phyloP scores from a whole-genome alignment of 805 yeast species.

The Maudiozyma serrabonitensis region DNA sequence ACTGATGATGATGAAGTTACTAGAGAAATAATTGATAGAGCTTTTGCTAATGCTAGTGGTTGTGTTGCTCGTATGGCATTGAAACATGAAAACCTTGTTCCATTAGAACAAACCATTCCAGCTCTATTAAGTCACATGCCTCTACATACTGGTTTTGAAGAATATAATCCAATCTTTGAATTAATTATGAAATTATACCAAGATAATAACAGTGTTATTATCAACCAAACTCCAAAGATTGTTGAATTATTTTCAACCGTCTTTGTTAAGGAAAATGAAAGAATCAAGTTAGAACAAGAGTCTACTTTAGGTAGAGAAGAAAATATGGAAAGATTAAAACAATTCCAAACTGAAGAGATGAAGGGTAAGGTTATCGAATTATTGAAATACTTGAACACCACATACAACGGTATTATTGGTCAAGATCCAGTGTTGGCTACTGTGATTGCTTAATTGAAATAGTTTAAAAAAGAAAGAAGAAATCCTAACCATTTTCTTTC shows the following conservation, averaged over 20 bases:
- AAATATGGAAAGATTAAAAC: conserved; percentile 65
- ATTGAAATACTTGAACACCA: conserved; percentile 60
- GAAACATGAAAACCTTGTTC: conserved; percentile 62
- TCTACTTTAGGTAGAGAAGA: conserved; percentile 83
- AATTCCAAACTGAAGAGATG: conserved; percentile 62
- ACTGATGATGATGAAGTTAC: conserved; percentile 60
- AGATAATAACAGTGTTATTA: conserved; percentile 45
- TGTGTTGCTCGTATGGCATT: conserved; percentile 89
- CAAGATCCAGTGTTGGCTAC: conserved; percentile 30
- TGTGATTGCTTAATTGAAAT: conserved; percentile 23
- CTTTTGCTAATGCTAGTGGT: conserved; percentile 91
- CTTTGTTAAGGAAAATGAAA: conserved; percentile 66
- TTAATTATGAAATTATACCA: conserved; percentile 65
- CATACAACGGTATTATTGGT: conserved; percentile 55
- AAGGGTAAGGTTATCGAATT: conserved; percentile 57
- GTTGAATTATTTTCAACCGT: conserved; percentile 61
- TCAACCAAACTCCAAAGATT: conserved; percentile 48
- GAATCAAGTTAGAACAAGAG: conserved; percentile 56
- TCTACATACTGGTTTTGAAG: conserved; percentile 80
- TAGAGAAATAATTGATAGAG: conserved; percentile 68
- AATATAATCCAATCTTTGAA: conserved; percentile 82
- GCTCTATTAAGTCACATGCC: conserved; percentile 72
- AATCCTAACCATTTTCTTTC: no score
- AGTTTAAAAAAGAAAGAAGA: no score
- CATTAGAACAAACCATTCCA: conserved; percentile 69